Conservation (phyloP, 2,329 filamentous ascomycete genomes). For the Geosmithia putterillii region DNA sequence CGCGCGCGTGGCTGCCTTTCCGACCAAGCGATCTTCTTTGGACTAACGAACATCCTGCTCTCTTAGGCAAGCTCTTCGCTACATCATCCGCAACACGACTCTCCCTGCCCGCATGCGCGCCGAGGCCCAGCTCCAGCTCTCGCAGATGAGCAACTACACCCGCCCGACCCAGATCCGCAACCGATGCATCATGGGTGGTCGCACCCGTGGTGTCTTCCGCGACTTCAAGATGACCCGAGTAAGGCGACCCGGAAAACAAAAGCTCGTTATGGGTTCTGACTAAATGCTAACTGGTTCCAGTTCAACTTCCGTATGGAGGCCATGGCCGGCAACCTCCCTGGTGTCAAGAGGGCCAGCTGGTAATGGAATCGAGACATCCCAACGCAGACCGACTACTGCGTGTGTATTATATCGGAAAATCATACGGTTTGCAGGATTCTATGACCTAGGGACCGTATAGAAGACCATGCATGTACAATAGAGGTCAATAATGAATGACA, state of each 20-base stretch:
- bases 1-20: background rate
- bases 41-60: background rate
- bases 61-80: slow-evolving; percentile 75
- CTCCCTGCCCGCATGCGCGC: slow-evolving; percentile 72
- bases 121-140: slow-evolving; percentile 84
- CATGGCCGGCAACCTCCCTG: slow-evolving; percentile 71
- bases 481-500: background rate
- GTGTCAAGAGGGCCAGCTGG: slow-evolving; percentile 95
- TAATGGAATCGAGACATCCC: slow-evolving; percentile 29
- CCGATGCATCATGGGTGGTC: slow-evolving; percentile 85
- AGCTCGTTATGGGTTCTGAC: background rate
- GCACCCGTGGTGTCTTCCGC: slow-evolving; percentile 76
- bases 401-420: background rate
- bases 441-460: background rate
- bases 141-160: slow-evolving; percentile 94
- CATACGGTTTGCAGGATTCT: background rate
- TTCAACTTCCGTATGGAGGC: slow-evolving; percentile 90
- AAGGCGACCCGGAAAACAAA: slow-evolving; percentile 21
- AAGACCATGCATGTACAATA: background rate
- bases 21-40: background rate
- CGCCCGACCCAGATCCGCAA: slow-evolving; percentile 89
- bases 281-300: slow-evolving; percentile 35
- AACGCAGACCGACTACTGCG: background rate
- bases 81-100: slow-evolving; percentile 86
- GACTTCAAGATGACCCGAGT: slow-evolving; percentile 90